phyloP scores from a whole-genome alignment of 352 stramenopile species.

The Globisporangium polare region DNA sequence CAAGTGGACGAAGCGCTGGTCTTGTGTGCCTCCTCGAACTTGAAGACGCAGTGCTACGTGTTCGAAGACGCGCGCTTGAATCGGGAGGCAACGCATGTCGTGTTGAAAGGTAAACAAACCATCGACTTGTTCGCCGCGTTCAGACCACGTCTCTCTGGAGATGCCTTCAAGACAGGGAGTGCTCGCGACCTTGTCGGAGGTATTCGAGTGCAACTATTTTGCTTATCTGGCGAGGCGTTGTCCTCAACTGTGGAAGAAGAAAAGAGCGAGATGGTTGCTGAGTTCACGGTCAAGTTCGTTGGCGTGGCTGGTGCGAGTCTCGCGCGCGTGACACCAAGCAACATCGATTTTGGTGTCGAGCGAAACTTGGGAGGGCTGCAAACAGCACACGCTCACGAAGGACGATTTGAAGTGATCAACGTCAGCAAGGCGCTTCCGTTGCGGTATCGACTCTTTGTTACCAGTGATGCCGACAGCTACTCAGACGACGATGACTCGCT shows the following conservation, averaged over 20 bases:
- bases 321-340: slow-evolving; percentile 51
- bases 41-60: slow-evolving; percentile 89
- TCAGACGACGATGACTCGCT: slow-evolving; percentile 76
- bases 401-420: slow-evolving; percentile 76
- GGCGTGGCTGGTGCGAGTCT: slow-evolving; percentile 79
- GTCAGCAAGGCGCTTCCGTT: slow-evolving; percentile 77
- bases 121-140: slow-evolving; percentile 80
- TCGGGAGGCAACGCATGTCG: slow-evolving; percentile 69
- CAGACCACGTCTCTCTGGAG: slow-evolving; percentile 67
- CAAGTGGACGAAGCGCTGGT: slow-evolving; percentile 75
- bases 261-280: slow-evolving; percentile 71
- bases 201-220: slow-evolving; percentile 85
- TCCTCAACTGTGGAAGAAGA: slow-evolving; percentile 28
- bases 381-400: slow-evolving; percentile 51
- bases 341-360: slow-evolving; percentile 81
- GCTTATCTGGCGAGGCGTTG: slow-evolving; percentile 11
- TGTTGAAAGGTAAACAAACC: slow-evolving; percentile 55
- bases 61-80: slow-evolving; percentile 74
- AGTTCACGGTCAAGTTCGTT: slow-evolving; percentile 89
- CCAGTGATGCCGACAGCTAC: slow-evolving; percentile 56
- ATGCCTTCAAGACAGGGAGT: slow-evolving; percentile 78
- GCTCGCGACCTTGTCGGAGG: slow-evolving; percentile 79
- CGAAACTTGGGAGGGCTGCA: slow-evolving; percentile 41
- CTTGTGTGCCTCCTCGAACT: slow-evolving; percentile 78
- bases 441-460: slow-evolving; percentile 70